Conservation (phyloP, 2,329 filamentous ascomycete genomes). For the Zasmidium cellare region DNA sequence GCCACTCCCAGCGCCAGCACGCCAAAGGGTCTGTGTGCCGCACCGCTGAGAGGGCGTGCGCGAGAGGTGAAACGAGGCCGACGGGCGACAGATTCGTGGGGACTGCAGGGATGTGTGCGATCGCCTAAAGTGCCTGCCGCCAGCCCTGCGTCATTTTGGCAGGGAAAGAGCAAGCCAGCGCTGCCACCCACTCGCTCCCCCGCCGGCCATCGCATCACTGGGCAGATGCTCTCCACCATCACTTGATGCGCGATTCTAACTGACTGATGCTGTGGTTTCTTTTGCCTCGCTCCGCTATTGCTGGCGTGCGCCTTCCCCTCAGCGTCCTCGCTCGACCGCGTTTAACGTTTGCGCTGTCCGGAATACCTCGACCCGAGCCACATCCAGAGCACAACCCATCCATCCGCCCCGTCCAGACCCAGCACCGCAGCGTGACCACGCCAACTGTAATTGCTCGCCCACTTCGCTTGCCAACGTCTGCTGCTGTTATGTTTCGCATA, state of each 20-base stretch:
- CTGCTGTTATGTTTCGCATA: not conserved
- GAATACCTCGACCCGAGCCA: slow-evolving; percentile 12
- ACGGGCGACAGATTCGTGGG: not conserved
- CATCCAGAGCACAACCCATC: not conserved
- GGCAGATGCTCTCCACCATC: too few species aligned
- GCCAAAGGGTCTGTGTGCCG: not conserved
- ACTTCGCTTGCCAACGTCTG: not conserved
- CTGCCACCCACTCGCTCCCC: not conserved
- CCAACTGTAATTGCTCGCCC: slow-evolving; percentile 1
- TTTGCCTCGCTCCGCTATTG: too few species aligned
- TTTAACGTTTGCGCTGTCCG: slow-evolving; percentile 6
- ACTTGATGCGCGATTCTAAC: too few species aligned
- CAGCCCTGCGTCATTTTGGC: not conserved
- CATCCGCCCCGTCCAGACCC: not conserved
- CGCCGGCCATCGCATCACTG: not conserved
- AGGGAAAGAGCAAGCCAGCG: not conserved
- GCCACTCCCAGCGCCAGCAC: too few species aligned
- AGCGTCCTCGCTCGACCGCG: too few species aligned
- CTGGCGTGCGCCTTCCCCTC: too few species aligned
- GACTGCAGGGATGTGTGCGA: not conserved
- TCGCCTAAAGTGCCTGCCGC: not conserved
- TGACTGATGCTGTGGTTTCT: too few species aligned
- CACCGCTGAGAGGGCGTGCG: too few species aligned
- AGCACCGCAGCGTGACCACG: slow-evolving; percentile 3
- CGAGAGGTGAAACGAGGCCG: not conserved